Conservation (phyloP, 2,329 filamentous ascomycete genomes). For the Cordyceps cateniannulata region DNA sequence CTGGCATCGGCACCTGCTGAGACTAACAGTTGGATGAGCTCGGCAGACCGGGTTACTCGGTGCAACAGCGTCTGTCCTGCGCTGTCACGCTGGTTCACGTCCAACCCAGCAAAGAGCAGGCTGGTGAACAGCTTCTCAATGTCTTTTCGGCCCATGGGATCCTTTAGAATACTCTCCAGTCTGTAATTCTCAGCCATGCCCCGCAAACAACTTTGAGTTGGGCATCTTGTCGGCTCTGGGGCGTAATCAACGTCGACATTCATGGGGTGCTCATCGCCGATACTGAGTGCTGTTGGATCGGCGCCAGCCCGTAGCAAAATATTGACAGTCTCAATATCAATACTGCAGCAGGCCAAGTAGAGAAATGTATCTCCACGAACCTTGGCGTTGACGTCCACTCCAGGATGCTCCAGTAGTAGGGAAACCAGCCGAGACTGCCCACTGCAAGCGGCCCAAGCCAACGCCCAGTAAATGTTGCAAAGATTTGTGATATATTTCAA, state of each 20-base stretch:
- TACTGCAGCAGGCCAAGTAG: not conserved
- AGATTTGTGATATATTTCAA: not conserved
- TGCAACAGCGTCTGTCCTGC: not conserved
- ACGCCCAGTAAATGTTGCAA: not conserved
- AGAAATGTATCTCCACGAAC: slow-evolving; percentile 1
- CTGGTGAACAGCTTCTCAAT: not conserved
- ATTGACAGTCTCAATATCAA: not conserved
- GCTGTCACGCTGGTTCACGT: not conserved
- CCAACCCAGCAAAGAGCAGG: not conserved
- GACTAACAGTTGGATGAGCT: not conserved
- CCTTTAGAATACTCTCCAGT: not conserved
- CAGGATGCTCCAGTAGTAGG: not conserved
- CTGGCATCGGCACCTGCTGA: not conserved
- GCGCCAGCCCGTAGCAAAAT: slow-evolving; percentile 16
- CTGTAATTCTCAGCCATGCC: not conserved
- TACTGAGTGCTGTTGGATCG: slow-evolving; percentile 17
- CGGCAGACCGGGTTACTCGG: not conserved
- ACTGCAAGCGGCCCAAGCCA: not conserved
- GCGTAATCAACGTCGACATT: not conserved
- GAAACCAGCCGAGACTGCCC: slow-evolving; percentile 3
- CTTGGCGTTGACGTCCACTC: not conserved
- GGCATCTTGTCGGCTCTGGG: not conserved
- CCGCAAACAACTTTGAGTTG: not conserved
- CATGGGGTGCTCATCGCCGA: not conserved
- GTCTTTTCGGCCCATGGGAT: not conserved